Evolutionary conservation across 306 rosid genomes (phyloP), one percentile per base, ranked within the genome.

Genomic region (Glycine latifolia): DNA sequence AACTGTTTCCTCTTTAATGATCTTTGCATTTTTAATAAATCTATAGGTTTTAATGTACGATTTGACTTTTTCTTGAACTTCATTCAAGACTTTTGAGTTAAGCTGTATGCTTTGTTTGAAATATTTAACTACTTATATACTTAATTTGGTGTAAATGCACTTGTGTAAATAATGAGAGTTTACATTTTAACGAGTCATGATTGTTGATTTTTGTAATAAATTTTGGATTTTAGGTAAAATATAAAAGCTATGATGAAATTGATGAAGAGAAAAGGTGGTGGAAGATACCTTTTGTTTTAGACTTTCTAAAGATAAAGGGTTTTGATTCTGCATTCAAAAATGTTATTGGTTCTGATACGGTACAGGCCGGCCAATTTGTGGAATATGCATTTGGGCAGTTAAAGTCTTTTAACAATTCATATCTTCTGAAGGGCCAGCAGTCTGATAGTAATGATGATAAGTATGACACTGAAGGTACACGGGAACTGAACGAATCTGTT

Each of bases 351-450:
- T 90, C 97, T 41, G 95, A 95, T 70, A 84, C 97, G 46, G 97
- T 95, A 58, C 95, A 91, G 76, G 95, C 92, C 15, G 89, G 94
- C 52, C 95, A 93, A 84, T 95, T 95, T 88, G 99, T 91, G 83
- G 90, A 90, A 75, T 95, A 90, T 87, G 97, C 97, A 75, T 95
- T 95, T 86, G 97, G 97, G 77, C 95, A 91, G 87, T 70, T 95
- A 58, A 91, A 90, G 89, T 87, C 97, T 54, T 91, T 91, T 86
- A 91, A 91, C 85, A 86, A 89, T 69, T 85, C 87, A 56, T 48
- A 91, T 66, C 87, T 84, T 79, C 83, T 14, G 79, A 89, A 84
- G 83, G 89, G 79, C 61, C 69, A 58, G 82, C 62, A 81, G 78
- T 81, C 88, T 65, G 89, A 73, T 67, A 75, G 14, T 60, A 73